These are phyloP conservation scores for Kalanchoe fedtschenkoi DNA, from an alignment of 164 flowering plant genomes.

Conservation along the genomic window DNA sequence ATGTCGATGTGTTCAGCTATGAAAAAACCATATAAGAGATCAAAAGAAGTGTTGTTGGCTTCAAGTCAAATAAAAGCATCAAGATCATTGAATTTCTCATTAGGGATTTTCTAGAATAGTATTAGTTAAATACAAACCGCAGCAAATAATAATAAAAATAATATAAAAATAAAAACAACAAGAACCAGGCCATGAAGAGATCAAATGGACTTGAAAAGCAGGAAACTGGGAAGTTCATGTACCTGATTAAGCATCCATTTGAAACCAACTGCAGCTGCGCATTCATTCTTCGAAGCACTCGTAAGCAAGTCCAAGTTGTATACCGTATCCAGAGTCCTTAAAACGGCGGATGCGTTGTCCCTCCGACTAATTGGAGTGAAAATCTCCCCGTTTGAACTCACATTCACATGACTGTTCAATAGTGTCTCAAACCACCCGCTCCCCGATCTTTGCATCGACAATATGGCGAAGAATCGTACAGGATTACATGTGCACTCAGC, in stretches of 20 bases:
- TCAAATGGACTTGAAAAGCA: background rate
- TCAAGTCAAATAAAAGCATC: too few species aligned
- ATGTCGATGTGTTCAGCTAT: too few species aligned
- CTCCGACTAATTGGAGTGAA: constrained; percentile 51
- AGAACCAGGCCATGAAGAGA: background rate
- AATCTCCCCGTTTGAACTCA: constrained; percentile 85
- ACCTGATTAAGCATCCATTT: constrained; percentile 98
- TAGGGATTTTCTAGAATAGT: too few species aligned
- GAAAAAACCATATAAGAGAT: too few species aligned
- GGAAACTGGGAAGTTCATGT: background rate
- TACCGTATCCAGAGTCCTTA: constrained; percentile 51
- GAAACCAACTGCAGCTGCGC: constrained; percentile 79
- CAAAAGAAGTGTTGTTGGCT: too few species aligned
- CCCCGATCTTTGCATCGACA: constrained; percentile 85
- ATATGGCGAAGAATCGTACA: constrained; percentile 55
- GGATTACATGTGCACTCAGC: constrained; percentile 62
- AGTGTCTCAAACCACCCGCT: constrained; percentile 95
- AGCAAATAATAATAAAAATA: background rate
- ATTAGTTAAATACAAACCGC: too few species aligned
- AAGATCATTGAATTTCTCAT: too few species aligned
- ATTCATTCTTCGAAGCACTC: constrained; percentile 84
- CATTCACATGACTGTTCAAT: constrained; percentile 70
- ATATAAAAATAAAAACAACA: background rate
- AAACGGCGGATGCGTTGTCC: constrained; percentile 44
- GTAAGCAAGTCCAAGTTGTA: constrained; percentile 68